Base-by-base conservation (phyloP, 2,329 filamentous ascomycete species). In the Pseudocercospora pini-densiflorae region DNA sequence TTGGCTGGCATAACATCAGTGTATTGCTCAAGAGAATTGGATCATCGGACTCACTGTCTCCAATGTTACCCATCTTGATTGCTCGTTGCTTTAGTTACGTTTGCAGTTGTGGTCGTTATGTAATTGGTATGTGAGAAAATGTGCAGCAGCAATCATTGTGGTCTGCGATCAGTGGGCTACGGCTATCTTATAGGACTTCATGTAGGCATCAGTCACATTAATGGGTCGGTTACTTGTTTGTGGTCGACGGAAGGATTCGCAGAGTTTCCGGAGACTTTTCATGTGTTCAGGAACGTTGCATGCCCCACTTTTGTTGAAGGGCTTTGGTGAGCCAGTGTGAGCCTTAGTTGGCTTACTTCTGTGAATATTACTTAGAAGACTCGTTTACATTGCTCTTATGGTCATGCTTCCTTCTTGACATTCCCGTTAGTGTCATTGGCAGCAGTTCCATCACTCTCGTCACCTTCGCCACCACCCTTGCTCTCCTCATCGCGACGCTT, bases 401-500 rank as follows among this genome's bases (percentile, higher is more conserved):
- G 12, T 57, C 24, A 58, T 27, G 19, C 16, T 3, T 58, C 55
- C 33, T 58, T 36, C 16, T 58, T 43, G 7, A 14, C n/a, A 31
- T 33, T 36, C 0, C 55, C 33, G 36, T 62, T 62, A 10, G 58
- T 67, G 51, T 63, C 60, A 19, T 65, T 65, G 33, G 24, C 51
- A 21, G 27, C 47, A n/a, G 60, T 54, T 16, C 45, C 47, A 57
- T 61, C 54, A 6, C 36, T 47, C 24, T 49, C 47, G 21, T 61
- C 55, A 16, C 54, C 62, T 31, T 65, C 62, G 36, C 55, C 58
- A 12, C 51, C 59, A 31, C 49, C 64, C 33, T 51, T 59, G 33
- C 63, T 68, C 47, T 73, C 71, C 43, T 80, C 79, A 62, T 80
- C 78, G 29, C 78, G 72, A 23, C 74, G 70, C 57, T 67, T 77